Evolutionary conservation across 345 rosid genomes (phyloP).

Genomic region (Carallia brachiata): DNA sequence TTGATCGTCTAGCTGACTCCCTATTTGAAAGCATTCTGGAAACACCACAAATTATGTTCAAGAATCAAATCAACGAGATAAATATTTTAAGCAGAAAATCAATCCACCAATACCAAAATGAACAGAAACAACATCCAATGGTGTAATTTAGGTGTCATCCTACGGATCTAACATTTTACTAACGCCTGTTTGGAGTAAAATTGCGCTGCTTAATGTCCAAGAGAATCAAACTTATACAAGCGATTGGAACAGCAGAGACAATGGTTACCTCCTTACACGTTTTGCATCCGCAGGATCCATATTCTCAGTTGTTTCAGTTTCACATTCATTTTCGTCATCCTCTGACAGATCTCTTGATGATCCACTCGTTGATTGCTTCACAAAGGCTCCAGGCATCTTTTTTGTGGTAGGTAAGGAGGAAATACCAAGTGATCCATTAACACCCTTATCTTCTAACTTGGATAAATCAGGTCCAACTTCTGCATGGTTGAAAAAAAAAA

Average conservation of each 20-base stretch:
- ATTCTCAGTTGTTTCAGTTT: conserved; percentile 41
- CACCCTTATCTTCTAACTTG: conserved; percentile 40
- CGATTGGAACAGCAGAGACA: conserved; percentile 12
- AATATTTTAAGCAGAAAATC: neutral
- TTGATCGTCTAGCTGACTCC: conserved; percentile 34
- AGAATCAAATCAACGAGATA: neutral
- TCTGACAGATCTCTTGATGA: conserved; percentile 27
- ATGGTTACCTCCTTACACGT: conserved; percentile 27
- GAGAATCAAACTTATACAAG: neutral
- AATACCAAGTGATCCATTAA: conserved; percentile 24
- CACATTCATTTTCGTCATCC: conserved; percentile 33
- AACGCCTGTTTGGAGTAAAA: neutral
- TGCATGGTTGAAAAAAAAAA: conserved; percentile 15
- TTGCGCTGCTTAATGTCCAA: neutral
- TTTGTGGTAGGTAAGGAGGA: conserved; percentile 32
- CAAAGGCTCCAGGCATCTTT: conserved; percentile 28
- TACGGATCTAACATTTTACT: neutral
- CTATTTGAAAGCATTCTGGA: conserved; percentile 35
- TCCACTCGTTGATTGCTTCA: conserved; percentile 21
- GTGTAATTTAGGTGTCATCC: neutral
- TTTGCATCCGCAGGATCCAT: conserved; percentile 20
- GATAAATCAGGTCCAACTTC: conserved; percentile 30
- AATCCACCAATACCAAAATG: neutral
- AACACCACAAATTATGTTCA: conserved; percentile 14
- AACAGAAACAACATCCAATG: neutral